Base-by-base conservation (phyloP, 2,329 filamentous ascomycete species). In the Aureobasidium sp. region DNA sequence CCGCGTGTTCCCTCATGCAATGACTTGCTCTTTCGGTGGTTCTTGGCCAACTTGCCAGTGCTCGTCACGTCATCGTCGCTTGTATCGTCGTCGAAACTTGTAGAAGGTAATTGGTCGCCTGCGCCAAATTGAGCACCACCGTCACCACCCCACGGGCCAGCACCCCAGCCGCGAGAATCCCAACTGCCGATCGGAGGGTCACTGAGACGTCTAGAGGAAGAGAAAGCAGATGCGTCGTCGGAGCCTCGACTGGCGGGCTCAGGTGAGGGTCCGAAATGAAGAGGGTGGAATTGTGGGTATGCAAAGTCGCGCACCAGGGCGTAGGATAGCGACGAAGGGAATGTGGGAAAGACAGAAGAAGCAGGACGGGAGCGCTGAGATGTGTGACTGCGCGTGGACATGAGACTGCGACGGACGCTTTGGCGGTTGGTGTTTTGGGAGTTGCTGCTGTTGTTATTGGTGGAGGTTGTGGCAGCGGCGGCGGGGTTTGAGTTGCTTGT, bases 231-330 rank as follows among this genome's bases (percentile, higher is more conserved):
- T 69, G 95, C 88, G 60, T 87, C 53, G 17, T 51, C 48, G 17
- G 49, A 42, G 21, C 16, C 12, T 27, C 35, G 38, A 32, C 41
- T 39, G 19, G 41, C 22, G 29, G 44, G 30, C 61, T 90, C 85
- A 32, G 85, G 85, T 14, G 88, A 84, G n/a, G 91, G 87, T 1
- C 93, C 93, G 75, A 95, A 95, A 74, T 97, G 93, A 69, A 96
- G 78, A 38, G 88, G 90, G 68, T 97, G 88, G 53, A 79, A 78
- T 22, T 80, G 67, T 27, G 88, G 83, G 67, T 97, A 98, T 61
- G 93, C 93, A 72, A 97, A 98, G 75, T 98, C 93, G 64, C 93
- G 86, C 59, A 98, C 90, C 39, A 88, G 77, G n/a, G 90, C 84
- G 68, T 96, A 96, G 6, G 87, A 71, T 16, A 96, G 79, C 66